phyloP scores from a whole-genome alignment of 352 stramenopile genomes.

The Globisporangium splendens region DNA sequence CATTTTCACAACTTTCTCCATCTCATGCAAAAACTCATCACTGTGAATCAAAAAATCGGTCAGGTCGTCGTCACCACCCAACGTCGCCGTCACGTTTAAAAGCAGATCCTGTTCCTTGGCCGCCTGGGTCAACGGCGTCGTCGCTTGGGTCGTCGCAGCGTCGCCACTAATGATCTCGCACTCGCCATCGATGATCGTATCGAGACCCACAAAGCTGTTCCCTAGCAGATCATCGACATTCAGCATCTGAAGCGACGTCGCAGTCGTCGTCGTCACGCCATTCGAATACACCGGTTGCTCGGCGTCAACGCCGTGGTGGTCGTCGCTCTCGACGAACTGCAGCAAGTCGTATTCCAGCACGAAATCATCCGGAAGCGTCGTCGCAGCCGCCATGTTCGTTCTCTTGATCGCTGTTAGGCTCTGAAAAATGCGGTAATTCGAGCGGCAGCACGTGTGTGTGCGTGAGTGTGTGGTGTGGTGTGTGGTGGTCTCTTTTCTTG shows the following conservation, averaged over 20 bases:
- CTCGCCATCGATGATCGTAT: conserved; percentile 4
- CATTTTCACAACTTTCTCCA: conserved; percentile 49
- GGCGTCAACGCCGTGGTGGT: neutral
- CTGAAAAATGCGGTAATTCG: too few relatives aligned
- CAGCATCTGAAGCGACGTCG: conserved; percentile 12
- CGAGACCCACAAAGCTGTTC: conserved; percentile 18
- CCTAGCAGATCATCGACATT: conserved; percentile 29
- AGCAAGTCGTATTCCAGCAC: conserved; percentile 33
- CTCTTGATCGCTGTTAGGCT: neutral
- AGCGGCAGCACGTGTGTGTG: too few relatives aligned
- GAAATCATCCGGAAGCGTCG: conserved; percentile 23
- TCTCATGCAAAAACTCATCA: conserved; percentile 53
- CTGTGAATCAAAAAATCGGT: conserved; percentile 48
- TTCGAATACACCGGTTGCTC: neutral
- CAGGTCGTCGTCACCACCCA: conserved; percentile 24
- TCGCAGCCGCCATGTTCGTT: conserved; percentile 14
- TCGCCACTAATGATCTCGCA: neutral
- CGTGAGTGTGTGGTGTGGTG: too few relatives aligned
- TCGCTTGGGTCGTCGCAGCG: neutral
- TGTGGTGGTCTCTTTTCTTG: too few relatives aligned
- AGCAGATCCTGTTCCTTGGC: conserved; percentile 16
- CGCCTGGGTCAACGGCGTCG: neutral
- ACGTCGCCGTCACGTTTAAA: conserved; percentile 16
- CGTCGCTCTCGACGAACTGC: conserved; percentile 32
- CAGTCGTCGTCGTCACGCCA: neutral